Conservation (phyloP, 1,284 basidiomycete species). For the Prillingera fragicola region DNA sequence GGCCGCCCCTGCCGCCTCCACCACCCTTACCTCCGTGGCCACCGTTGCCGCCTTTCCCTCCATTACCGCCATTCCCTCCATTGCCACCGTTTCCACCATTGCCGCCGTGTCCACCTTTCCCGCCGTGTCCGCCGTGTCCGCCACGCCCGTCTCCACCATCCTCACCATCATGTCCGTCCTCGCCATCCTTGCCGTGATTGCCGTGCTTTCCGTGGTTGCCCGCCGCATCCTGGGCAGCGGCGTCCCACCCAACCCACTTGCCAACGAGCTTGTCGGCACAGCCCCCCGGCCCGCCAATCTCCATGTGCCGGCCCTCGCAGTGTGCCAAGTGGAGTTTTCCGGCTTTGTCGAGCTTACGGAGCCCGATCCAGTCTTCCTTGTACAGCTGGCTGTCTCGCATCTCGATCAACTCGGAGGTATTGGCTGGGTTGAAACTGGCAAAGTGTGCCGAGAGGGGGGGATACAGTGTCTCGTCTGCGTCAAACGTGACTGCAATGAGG, state of each 20-base stretch:
- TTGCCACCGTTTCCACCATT: too few species aligned
- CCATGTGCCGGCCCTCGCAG: conserved; percentile 82
- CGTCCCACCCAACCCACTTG: conserved; percentile 46
- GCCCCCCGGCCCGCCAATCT: conserved; percentile 60
- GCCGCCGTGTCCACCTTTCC: too few species aligned
- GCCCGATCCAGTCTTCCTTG: conserved; percentile 79
- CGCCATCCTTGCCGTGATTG: too few species aligned
- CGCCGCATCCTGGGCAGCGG: too few species aligned
- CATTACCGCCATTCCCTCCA: too few species aligned
- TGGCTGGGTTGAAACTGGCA: conserved; percentile 34
- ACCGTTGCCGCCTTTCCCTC: too few species aligned
- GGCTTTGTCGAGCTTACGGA: conserved; percentile 65
- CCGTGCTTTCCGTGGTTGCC: too few species aligned
- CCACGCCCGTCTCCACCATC: too few species aligned
- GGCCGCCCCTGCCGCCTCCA: too few species aligned
- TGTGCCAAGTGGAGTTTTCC: conserved; percentile 60
- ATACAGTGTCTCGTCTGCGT: conserved; percentile 42
- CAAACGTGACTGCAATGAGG: conserved; percentile 48
- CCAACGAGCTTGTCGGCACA: conserved; percentile 46
- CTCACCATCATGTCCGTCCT: too few species aligned
- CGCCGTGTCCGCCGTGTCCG: too few species aligned
- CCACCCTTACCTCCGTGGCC: too few species aligned
- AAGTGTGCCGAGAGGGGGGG: conserved; percentile 46
- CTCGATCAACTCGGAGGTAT: conserved; percentile 56
- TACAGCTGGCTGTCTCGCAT: conserved; percentile 74